Conservation (phyloP, 768 basidiomycete genomes). For the Leccinellum albellum region DNA sequence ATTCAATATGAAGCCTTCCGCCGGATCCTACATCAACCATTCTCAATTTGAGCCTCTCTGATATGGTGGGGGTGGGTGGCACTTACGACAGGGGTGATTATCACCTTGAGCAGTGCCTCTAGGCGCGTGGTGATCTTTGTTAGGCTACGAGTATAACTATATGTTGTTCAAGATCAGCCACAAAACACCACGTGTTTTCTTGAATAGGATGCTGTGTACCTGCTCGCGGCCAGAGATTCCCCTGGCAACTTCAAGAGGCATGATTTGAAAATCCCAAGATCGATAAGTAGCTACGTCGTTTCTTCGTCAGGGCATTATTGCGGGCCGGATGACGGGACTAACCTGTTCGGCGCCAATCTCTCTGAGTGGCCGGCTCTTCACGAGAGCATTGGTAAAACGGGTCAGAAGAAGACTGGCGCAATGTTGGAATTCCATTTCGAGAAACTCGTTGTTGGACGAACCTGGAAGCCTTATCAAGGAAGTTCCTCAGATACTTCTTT, state of each 20-base stretch:
- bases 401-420: slow-evolving; percentile 68
- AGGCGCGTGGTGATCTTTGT: slow-evolving; percentile 76
- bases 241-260: slow-evolving; percentile 83
- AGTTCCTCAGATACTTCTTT: slow-evolving; percentile 91
- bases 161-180: slow-evolving; percentile 11
- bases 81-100: slow-evolving; percentile 86
- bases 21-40: slow-evolving; percentile 61
- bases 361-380: slow-evolving; percentile 84
- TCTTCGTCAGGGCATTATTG: slow-evolving; percentile 6
- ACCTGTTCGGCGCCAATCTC: slow-evolving; percentile 97
- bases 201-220: slow-evolving; percentile 36
- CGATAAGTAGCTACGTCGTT: slow-evolving; percentile 69
- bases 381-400: slow-evolving; percentile 85
- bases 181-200: not conserved
- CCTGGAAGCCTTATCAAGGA: slow-evolving; percentile 93
- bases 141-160: slow-evolving; percentile 78
- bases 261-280: slow-evolving; percentile 82
- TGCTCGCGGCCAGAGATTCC: slow-evolving; percentile 52
- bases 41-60: not conserved
- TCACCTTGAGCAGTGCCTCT: slow-evolving; percentile 92
- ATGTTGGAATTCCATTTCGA: not conserved
- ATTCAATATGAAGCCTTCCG: slow-evolving; percentile 92
- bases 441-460: slow-evolving; percentile 31
- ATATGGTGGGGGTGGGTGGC: not conserved
- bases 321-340: slow-evolving; percentile 1